Evolutionary conservation across 1,284 basidiomycete species (phyloP).

Genomic region (Inonotus obliquus): DNA sequence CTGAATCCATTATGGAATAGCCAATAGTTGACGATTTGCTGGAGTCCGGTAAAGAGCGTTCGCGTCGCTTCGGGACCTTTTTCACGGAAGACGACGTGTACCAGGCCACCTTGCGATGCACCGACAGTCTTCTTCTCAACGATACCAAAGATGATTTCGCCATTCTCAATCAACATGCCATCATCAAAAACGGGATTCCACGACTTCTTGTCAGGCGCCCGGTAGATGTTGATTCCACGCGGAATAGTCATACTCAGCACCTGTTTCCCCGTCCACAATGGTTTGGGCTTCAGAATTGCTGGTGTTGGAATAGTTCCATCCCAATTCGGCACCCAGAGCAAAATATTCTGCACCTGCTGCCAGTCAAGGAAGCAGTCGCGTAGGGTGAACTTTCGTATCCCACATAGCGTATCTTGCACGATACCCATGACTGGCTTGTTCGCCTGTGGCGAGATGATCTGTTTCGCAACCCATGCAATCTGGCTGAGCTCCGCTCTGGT

Average conservation of each 20-base stretch:
- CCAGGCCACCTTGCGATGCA: constrained; percentile 88
- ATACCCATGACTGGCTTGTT: constrained; percentile 99
- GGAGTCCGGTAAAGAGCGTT: constrained; percentile 89
- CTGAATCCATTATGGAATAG: constrained; percentile 98
- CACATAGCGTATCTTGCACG: constrained; percentile 98
- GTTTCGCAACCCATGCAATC: constrained; percentile 98
- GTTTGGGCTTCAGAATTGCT: constrained; percentile 94
- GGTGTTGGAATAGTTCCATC: constrained; percentile 91
- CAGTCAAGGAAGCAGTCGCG: constrained; percentile 94
- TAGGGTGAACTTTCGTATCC: constrained; percentile 95
- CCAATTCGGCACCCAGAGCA: constrained; percentile 98
- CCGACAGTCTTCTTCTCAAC: constrained; percentile 99
- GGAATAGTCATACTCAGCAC: constrained; percentile 92
- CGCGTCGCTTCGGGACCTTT: constrained; percentile 94
- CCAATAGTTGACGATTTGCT: constrained; percentile 98
- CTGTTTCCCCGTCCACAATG: constrained; percentile 98
- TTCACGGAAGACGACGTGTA: constrained; percentile 97
- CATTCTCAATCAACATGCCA: constrained; percentile 96
- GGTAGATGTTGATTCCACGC: constrained; percentile 91
- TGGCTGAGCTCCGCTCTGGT: constrained; percentile 97
- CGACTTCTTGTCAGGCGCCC: constrained; percentile 75
- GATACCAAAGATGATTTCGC: constrained; percentile 92
- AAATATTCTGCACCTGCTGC: constrained; percentile 93
- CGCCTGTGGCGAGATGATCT: constrained; percentile 99
- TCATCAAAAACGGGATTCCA: constrained; percentile 86